Evolutionary conservation across 306 rosid species (phyloP), one percentile per base, ranked within the genome.

Genomic region (Prunus padus): DNA sequence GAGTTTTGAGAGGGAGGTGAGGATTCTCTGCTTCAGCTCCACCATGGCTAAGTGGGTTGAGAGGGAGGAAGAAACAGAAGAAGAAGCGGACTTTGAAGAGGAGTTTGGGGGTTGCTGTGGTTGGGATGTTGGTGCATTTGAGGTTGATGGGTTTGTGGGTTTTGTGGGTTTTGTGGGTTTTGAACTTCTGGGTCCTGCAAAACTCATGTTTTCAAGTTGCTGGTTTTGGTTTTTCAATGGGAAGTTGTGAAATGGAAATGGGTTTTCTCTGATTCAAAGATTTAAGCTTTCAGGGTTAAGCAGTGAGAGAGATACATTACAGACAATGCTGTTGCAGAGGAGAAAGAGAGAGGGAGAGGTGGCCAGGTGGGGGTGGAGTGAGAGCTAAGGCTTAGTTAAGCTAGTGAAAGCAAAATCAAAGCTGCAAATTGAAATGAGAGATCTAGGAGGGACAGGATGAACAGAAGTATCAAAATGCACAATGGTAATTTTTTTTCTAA

Each of bases 41-140:
- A 96, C 99, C 99, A 96, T 92, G 46, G 92, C 97, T 0, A 90
- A 85, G 74, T 95, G 99, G 66, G 97, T 74, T 0, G 98, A 88
- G 0, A 89, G 65, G 1, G 96, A 92, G 3, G 82, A 31, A 15
- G 81, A 54, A 31, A 77, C 60, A 5, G 75, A 51, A 4, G 82
- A 25, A 28, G 81, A 55, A 45, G 81, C 40, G 10, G 66, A 30
- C 64, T 25, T 52, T 16, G 73, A 69, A 10, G 64, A 19, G n/a
- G 75, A 15, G 16, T 2, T 19, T 40, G 6, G 50, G 11, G 28
- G 56, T 23, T 5, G 71, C 37, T 62, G 67, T 71, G 63, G 57
- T 5, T 19, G 50, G 9, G 78, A 2, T 33, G 86, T 44, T 0
- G 83, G 59, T 4, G 18, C 16, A 11, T 18, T 25, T 25, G 88